Evolutionary conservation across 2,329 filamentous ascomycete genomes (phyloP).

Genomic region (Colletotrichum orchidophilum): DNA sequence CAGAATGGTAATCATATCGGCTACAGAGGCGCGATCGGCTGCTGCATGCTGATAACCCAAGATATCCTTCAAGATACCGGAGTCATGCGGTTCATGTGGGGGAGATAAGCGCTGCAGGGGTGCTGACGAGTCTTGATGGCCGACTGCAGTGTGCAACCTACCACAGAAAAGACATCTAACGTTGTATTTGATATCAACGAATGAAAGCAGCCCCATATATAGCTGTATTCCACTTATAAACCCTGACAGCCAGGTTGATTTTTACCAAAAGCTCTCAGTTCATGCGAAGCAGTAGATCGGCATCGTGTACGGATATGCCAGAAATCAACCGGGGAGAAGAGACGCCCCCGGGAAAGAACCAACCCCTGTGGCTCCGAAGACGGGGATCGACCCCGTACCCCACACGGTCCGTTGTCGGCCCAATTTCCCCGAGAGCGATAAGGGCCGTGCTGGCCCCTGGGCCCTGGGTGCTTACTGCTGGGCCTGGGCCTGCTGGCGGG

Average conservation of each 20-base stretch:
- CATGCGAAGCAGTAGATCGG: neutral
- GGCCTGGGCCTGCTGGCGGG: too few relatives aligned
- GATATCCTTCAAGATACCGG: constrained; percentile 2
- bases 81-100: constrained; percentile 8
- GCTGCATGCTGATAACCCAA: constrained; percentile 2
- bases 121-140: neutral
- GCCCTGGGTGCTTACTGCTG: too few relatives aligned
- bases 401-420: constrained; percentile 24
- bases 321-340: neutral
- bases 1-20: neutral
- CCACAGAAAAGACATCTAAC: neutral
- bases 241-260: neutral
- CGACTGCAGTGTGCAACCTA: neutral
- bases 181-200: too few relatives aligned
- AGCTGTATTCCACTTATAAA: too few relatives aligned
- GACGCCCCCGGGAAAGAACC: neutral
- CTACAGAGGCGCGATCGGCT: neutral
- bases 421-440: constrained; percentile 15
- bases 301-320: neutral
- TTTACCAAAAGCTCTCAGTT: neutral
- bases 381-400: constrained; percentile 15
- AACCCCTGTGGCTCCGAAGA: constrained; percentile 3
- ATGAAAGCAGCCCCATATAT: too few relatives aligned
- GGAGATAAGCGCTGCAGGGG: constrained; percentile 29
- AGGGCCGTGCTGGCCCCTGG: neutral